Conservation (phyloP, 495 filamentous ascomycete species). For the Penicillium samsonianum region DNA sequence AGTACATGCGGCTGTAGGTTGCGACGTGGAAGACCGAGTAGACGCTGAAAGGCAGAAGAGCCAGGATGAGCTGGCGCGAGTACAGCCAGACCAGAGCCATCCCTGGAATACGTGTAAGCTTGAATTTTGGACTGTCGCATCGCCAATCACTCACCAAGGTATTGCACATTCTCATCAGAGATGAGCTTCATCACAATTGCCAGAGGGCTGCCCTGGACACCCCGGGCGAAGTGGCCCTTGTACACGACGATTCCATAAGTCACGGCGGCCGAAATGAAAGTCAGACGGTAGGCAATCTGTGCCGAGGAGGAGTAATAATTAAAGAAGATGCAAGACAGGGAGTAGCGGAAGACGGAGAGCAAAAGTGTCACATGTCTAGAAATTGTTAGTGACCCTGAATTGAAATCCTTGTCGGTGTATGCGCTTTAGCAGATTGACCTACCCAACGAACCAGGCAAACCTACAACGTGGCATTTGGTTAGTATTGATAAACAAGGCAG, state of each 20-base stretch:
- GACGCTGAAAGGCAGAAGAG: conserved; percentile 90
- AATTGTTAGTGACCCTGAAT: conserved; percentile 21
- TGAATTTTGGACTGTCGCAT: conserved; percentile 1
- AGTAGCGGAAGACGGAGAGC: conserved; percentile 77
- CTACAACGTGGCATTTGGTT: conserved; percentile 31
- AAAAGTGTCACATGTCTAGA: conserved; percentile 80
- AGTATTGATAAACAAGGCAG: conserved; percentile 43
- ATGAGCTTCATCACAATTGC: conserved; percentile 63
- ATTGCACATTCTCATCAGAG: conserved; percentile 95
- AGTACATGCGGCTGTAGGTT: conserved; percentile 62
- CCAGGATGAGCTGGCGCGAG: conserved; percentile 81
- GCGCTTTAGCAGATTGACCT: conserved; percentile 43
- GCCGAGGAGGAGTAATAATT: conserved; percentile 75
- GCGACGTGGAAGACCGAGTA: conserved; percentile 98
- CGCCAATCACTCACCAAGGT: conserved; percentile 69
- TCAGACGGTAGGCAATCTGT: conserved; percentile 79
- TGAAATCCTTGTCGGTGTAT: conserved; percentile 2
- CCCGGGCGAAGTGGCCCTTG: conserved; percentile 87
- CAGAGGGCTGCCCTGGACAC: conserved; percentile 60
- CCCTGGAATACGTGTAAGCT: conserved; percentile 49
- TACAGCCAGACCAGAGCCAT: conserved; percentile 97
- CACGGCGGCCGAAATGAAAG: conserved; percentile 82
- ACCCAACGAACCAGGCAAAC: conserved; percentile 90
- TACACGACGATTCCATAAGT: conserved; percentile 99
- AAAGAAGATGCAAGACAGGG: conserved; percentile 78